Evolutionary conservation across 768 basidiomycete species (phyloP).

Genomic region (Mycena capillaripes): DNA sequence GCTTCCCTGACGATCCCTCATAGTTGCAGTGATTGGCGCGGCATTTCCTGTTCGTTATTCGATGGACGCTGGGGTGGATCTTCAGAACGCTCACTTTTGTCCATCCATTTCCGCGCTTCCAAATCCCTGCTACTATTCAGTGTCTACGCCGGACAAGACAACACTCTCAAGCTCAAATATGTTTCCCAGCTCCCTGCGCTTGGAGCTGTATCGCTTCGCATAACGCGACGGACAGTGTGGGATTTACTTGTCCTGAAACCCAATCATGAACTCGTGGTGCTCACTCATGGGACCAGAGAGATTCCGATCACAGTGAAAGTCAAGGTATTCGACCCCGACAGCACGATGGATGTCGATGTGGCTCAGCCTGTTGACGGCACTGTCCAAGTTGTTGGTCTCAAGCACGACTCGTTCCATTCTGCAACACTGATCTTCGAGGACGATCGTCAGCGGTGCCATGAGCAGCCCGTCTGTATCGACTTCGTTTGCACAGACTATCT

Average conservation of each 20-base stretch:
- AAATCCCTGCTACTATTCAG: constrained; percentile 62
- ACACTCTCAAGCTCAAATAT: constrained; percentile 56
- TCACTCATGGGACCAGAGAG: constrained; percentile 71
- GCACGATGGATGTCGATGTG: constrained; percentile 28
- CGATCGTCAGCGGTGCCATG: constrained; percentile 47
- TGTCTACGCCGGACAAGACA: constrained; percentile 58
- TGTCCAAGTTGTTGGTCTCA: constrained; percentile 53
- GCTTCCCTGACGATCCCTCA: constrained; percentile 19
- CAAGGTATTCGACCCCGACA: constrained; percentile 41
- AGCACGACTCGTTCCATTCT: constrained; percentile 65
- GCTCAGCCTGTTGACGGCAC: constrained; percentile 6
- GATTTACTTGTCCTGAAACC: constrained; percentile 81
- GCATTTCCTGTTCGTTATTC: constrained; percentile 71
- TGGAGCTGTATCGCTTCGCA: constrained; percentile 69
- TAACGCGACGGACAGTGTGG: constrained; percentile 72
- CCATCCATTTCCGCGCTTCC: constrained; percentile 66
- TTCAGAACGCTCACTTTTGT: constrained; percentile 64
- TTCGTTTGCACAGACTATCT: constrained; percentile 69
- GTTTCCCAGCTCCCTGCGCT: constrained; percentile 57
- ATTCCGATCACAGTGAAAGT: constrained; percentile 47
- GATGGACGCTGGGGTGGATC: constrained; percentile 76
- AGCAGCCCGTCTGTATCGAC: constrained; percentile 53
- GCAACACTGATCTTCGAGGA: constrained; percentile 69
- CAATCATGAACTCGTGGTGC: constrained; percentile 64
- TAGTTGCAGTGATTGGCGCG: constrained; percentile 59